phyloP scores from a whole-genome alignment of 2,329 filamentous ascomycete genomes.

The Orbilia oligospora region DNA sequence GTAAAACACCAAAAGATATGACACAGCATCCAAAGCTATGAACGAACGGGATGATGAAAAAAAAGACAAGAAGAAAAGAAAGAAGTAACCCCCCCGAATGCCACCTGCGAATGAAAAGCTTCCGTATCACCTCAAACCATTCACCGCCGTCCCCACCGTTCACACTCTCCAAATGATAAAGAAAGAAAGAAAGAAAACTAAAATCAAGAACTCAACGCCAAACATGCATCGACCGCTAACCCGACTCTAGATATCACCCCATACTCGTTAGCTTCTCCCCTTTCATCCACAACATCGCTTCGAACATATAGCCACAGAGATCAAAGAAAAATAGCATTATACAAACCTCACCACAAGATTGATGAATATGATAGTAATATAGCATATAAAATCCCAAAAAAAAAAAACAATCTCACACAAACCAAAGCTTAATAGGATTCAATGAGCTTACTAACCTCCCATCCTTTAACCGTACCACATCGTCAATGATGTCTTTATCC shows the following conservation, averaged over 20 bases:
- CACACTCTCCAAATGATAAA: neutral
- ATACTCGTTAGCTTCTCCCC: constrained; percentile 37
- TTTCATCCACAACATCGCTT: constrained; percentile 16
- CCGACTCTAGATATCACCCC: constrained; percentile 75
- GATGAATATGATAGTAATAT: neutral
- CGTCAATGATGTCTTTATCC: constrained; percentile 93
- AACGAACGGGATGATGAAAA: neutral
- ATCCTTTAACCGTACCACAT: constrained; percentile 95
- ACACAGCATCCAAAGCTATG: constrained; percentile 2
- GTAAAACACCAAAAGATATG: neutral
- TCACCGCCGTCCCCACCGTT: neutral
- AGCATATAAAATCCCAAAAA: constrained; percentile 17
- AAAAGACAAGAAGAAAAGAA: constrained; percentile 4
- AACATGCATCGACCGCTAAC: constrained; percentile 86
- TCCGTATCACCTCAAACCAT: neutral
- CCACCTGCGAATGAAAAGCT: neutral
- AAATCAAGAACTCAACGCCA: constrained; percentile 73
- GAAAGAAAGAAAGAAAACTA: neutral
- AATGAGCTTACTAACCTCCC: constrained; percentile 77
- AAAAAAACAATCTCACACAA: constrained; percentile 41
- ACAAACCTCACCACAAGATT: constrained; percentile 38
- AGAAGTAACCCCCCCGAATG: constrained; percentile 3
- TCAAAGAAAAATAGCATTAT: constrained; percentile 32
- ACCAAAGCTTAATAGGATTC: constrained; percentile 31
- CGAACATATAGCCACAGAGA: neutral